Evolutionary conservation across 2,329 filamentous ascomycete genomes (phyloP).

Genomic region (Ophiostoma tasmaniense): DNA sequence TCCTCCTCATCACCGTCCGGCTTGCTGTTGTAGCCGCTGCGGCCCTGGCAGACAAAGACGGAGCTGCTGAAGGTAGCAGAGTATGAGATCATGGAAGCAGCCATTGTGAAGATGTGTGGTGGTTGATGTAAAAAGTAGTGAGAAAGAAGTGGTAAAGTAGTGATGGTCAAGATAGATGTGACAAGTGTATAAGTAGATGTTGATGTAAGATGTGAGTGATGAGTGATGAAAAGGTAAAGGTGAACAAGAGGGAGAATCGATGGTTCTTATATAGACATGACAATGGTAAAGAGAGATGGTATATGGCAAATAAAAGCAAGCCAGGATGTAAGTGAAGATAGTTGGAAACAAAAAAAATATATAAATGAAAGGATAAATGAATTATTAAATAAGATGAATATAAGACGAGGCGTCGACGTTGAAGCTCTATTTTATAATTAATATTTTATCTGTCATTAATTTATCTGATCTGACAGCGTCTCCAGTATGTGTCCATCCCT

Average conservation of each 20-base stretch:
- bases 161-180: not conserved
- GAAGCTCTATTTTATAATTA: not conserved
- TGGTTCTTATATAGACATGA: not conserved
- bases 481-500: not conserved
- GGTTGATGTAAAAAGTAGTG: no score
- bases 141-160: no score
- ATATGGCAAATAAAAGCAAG: not conserved
- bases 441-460: not conserved
- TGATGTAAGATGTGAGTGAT: not conserved
- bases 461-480: conserved; percentile 2
- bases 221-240: not conserved
- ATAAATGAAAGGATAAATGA: not conserved
- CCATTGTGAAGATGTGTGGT: conserved; percentile 21
- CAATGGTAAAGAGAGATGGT: not conserved
- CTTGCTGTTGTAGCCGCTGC: conserved; percentile 35
- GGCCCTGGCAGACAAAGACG: conserved; percentile 32
- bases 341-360: not conserved
- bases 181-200: not conserved
- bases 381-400: not conserved
- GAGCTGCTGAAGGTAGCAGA: conserved; percentile 20
- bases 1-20: conserved; percentile 28
- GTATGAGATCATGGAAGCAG: conserved; percentile 28
- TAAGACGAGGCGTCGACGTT: not conserved
- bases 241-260: not conserved
- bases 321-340: not conserved